Evolutionary conservation across 495 filamentous ascomycete species (phyloP).

Genomic region (Aspergillus bridgeri): DNA sequence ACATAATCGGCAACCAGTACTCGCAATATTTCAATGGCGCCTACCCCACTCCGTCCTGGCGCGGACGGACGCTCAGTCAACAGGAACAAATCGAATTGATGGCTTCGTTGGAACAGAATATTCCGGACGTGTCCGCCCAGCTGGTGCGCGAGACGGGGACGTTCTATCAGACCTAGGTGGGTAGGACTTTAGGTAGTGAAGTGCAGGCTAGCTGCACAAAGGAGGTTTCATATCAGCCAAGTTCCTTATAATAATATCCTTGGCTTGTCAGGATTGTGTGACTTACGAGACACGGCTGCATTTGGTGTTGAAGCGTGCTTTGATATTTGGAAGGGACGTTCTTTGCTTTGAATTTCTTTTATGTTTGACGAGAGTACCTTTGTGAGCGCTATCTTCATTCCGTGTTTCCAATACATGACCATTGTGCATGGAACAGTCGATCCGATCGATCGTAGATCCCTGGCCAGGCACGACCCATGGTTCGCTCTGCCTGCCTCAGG

Average conservation of each 20-base stretch:
- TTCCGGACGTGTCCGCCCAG: conserved; percentile 47
- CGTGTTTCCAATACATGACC: not conserved
- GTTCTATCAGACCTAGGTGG: conserved; percentile 49
- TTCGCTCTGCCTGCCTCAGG: no score
- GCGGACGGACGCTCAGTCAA: conserved; percentile 63
- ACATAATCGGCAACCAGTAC: conserved; percentile 45
- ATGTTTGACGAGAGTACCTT: not conserved
- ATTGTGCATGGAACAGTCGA: not conserved
- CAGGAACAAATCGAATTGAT: conserved; percentile 70
- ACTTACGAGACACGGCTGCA: not conserved
- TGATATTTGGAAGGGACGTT: not conserved
- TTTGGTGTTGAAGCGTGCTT: not conserved
- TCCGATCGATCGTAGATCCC: not conserved
- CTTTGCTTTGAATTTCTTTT: not conserved
- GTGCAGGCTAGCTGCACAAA: not conserved
- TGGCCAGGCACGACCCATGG: not conserved
- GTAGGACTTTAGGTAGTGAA: not conserved
- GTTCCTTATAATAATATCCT: not conserved
- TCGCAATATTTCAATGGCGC: conserved; percentile 50
- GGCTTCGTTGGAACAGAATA: conserved; percentile 61
- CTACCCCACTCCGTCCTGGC: conserved; percentile 41
- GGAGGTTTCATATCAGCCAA: not conserved
- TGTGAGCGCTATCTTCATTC: not conserved
- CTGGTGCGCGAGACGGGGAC: conserved; percentile 57
- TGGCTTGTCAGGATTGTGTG: conserved; percentile 1